Evolutionary conservation across 495 filamentous ascomycete genomes (phyloP), one percentile per base, ranked within the genome.

Genomic region (Lasiosphaeriaceae sp.): DNA sequence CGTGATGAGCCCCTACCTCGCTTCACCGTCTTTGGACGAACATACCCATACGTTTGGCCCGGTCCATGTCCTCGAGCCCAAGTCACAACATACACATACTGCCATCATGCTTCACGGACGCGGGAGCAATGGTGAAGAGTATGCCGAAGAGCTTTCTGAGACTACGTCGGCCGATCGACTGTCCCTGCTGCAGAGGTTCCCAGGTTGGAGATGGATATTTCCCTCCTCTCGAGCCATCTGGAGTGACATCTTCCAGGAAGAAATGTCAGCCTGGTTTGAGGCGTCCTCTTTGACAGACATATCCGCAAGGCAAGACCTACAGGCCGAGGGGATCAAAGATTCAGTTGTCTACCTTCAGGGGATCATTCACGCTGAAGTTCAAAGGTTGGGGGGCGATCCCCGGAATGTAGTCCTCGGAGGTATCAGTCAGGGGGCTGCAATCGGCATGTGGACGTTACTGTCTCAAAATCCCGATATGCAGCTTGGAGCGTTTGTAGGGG

Each of bases 21-120:
- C n/a, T n/a, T n/a, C n/a, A n/a, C n/a, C n/a, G n/a, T n/a, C n/a
- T n/a, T n/a, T n/a, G n/a, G n/a, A n/a, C n/a, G n/a, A n/a, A n/a
- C n/a, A n/a, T n/a, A n/a, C n/a, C n/a, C n/a, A n/a, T n/a, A n/a
- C 45, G 1, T 64, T 64, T 19, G 61, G 54, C 8, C 24, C 50
- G 5, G 37, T 56, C 12, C 51, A 58, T 51, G 52, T 67, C 47
- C 50, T 73, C 16, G 50, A 64, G 62, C 53, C 71, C 54, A 61
- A n/a, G 2, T 17, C 14, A 19, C 9, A 45, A 1, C 80, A 84
- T 59, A 80, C 75, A 1, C 72, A 81, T 56, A 84, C 81, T 0
- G 67, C 73, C 35, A 81, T 86, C 50, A 60, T 84, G 16, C 73
- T 83, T 3, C 82, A 83, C 57, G 83, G 82, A 11, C 74, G 80